phyloP scores from a whole-genome alignment of 2,329 filamentous ascomycete species.

The Monosporascus sp. region DNA sequence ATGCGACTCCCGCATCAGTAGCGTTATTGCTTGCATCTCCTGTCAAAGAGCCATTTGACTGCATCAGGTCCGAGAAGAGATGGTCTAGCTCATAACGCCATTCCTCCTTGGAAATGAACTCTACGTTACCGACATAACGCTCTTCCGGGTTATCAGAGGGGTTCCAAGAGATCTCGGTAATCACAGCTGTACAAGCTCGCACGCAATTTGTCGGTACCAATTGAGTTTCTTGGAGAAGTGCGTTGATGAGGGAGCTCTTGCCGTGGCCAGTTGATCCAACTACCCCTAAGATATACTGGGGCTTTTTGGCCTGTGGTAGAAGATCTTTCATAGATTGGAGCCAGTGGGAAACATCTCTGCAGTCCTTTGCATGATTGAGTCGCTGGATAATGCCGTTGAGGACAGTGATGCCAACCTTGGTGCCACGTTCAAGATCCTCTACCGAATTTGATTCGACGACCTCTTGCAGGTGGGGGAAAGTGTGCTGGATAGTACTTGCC shows the following conservation, averaged over 20 bases:
- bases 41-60: slow-evolving; percentile 31
- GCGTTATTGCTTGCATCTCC: slow-evolving; percentile 34
- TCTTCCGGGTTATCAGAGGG: slow-evolving; percentile 27
- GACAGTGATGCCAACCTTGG: slow-evolving; percentile 2
- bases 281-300: slow-evolving; percentile 11
- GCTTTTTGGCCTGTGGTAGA: slow-evolving; percentile 1
- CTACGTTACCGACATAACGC: slow-evolving; percentile 48
- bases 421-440: slow-evolving; percentile 3
- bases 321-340: slow-evolving; percentile 5
- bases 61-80: slow-evolving; percentile 43
- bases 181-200: slow-evolving; percentile 55
- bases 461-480: slow-evolving; percentile 6
- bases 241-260: slow-evolving; percentile 20
- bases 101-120: slow-evolving; percentile 47
- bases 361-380: neutral
- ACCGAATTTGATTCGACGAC: slow-evolving; percentile 3
- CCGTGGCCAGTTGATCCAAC: slow-evolving; percentile 16
- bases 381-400: slow-evolving; percentile 3
- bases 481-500: neutral
- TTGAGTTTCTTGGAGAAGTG: slow-evolving; percentile 21
- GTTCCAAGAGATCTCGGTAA: slow-evolving; percentile 57
- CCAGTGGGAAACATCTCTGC: neutral
- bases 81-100: slow-evolving; percentile 47
- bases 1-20: slow-evolving; percentile 35
- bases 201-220: slow-evolving; percentile 42